Evolutionary conservation across 495 filamentous ascomycete species (phyloP).

Genomic region (Cenococcum geophilum): DNA sequence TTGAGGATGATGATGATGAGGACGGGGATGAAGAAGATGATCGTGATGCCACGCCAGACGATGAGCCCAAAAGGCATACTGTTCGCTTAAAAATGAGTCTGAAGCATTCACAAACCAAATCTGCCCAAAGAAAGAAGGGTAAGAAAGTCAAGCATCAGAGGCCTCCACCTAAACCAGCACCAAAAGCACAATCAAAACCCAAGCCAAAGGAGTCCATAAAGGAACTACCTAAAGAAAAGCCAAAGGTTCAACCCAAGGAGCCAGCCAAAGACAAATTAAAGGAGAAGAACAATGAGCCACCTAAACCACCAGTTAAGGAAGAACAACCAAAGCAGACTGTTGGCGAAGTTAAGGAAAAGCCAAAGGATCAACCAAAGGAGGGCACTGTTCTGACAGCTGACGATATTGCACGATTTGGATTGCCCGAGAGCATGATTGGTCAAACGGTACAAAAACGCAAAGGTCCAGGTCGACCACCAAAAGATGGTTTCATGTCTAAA

Average conservation of each 20-base stretch:
- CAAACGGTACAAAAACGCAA: conserved; percentile 47
- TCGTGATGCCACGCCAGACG: conserved; percentile 16
- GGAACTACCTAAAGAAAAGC: conserved; percentile 10
- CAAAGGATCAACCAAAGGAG: conserved; percentile 18
- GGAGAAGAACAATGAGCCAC: conserved; percentile 9
- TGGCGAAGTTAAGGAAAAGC: background rate
- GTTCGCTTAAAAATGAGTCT: conserved; percentile 23
- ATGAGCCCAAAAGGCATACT: conserved; percentile 18
- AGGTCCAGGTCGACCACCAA: conserved; percentile 81
- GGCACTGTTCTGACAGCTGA: conserved; percentile 20
- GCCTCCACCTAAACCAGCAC: background rate
- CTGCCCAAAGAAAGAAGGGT: conserved; percentile 9
- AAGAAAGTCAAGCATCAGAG: conserved; percentile 15
- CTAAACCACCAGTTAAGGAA: conserved; percentile 6
- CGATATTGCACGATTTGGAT: conserved; percentile 5
- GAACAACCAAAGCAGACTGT: background rate
- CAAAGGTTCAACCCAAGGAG: conserved; percentile 5
- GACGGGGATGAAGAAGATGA: conserved; percentile 37
- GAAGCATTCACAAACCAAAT: conserved; percentile 3
- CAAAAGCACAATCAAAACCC: conserved; percentile 21
- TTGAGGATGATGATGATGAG: conserved; percentile 27
- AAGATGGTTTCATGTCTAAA: conserved; percentile 91
- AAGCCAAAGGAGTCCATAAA: conserved; percentile 19
- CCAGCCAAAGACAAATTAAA: conserved; percentile 13
- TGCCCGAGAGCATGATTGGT: conserved; percentile 20